Evolutionary conservation across 164 flowering plant species (phyloP).

Genomic region (Platanus orientalis): DNA sequence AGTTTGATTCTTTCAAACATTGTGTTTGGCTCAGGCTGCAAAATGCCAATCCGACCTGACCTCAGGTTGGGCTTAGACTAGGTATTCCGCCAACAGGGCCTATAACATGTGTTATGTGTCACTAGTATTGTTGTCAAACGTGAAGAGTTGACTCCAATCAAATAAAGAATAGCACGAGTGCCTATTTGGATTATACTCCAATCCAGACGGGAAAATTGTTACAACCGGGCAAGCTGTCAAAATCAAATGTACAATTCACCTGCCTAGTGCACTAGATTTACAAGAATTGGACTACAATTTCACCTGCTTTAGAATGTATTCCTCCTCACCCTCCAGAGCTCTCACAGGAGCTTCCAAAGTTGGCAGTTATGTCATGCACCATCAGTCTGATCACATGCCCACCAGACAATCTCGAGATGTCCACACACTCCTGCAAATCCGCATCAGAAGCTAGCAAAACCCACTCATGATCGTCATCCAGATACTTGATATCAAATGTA

Average conservation of each 20-base stretch:
- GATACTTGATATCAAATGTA: slow-evolving; percentile 76
- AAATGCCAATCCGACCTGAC: too few species aligned
- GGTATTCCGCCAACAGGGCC: too few species aligned
- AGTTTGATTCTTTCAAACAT: too few species aligned
- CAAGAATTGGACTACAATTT: too few species aligned
- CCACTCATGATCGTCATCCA: slow-evolving; percentile 91
- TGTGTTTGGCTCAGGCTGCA: too few species aligned
- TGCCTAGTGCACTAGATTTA: slow-evolving; percentile 6
- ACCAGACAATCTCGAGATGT: slow-evolving; percentile 55
- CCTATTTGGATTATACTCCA: too few species aligned
- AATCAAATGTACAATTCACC: slow-evolving; percentile 26
- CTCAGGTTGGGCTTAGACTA: too few species aligned
- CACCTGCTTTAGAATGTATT: slow-evolving; percentile 16
- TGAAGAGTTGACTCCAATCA: too few species aligned
- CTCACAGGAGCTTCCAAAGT: slow-evolving; percentile 89
- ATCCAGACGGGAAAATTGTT: slow-evolving; percentile 9
- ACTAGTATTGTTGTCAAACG: too few species aligned
- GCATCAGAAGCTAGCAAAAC: slow-evolving; percentile 78
- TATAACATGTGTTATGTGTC: too few species aligned
- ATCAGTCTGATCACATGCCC: slow-evolving; percentile 54
- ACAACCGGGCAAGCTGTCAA: slow-evolving; percentile 21
- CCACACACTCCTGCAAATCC: slow-evolving; percentile 83
- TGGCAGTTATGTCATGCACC: slow-evolving; percentile 54
- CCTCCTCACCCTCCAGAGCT: slow-evolving; percentile 57
- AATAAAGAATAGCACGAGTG: too few species aligned